Evolutionary conservation across 768 basidiomycete genomes (phyloP), one percentile per base, ranked within the genome.

Genomic region (Leccinellum rugosiceps): DNA sequence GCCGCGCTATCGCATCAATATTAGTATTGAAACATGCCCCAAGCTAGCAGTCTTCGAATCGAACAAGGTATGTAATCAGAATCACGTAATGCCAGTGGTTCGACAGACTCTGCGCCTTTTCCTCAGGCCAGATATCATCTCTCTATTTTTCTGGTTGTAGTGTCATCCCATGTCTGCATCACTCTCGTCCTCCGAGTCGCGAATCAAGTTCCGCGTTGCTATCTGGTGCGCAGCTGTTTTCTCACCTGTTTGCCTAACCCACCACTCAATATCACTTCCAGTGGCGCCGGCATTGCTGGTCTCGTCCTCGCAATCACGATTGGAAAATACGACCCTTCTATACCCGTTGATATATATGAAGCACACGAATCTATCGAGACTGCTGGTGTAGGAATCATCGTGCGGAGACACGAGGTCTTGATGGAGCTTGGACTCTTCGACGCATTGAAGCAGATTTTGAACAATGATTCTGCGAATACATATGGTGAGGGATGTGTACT

Each of bases 261-360:
- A 14, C 0, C 9, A 52, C 19, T 44, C 32, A 52, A 14, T 1
- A 11, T 21, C 11, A 19, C 13, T 13, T 23, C 1, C 57, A 77
- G 70, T 58, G 76, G 71, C 31, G 77, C 71, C 15, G 78, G 77
- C 1, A 75, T 80, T 43, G 76, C 73, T 19, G 79, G 79, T 11
- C 68, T 81, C 9, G 69, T 74, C 0, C 72, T 82, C 17, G 76
- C 79, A 0, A 68, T 69, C n/a, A 67, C 73, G 5, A 68, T 78
- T 25, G 72, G 66, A 26, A 65, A 64, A 46, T 71, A 71, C 44
- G 62, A 75, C 62, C 54, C 57, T 14, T 62, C 59, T 4, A 61
- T 78, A 10, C 66, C 73, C 51, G 71, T 78, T 7, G 69, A 77
- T 56, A 53, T 82, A 2, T 83, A 81, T 61, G 82, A 83, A 67